Conservation (phyloP, 345 rosid species). For the Populus ilicifolia region DNA sequence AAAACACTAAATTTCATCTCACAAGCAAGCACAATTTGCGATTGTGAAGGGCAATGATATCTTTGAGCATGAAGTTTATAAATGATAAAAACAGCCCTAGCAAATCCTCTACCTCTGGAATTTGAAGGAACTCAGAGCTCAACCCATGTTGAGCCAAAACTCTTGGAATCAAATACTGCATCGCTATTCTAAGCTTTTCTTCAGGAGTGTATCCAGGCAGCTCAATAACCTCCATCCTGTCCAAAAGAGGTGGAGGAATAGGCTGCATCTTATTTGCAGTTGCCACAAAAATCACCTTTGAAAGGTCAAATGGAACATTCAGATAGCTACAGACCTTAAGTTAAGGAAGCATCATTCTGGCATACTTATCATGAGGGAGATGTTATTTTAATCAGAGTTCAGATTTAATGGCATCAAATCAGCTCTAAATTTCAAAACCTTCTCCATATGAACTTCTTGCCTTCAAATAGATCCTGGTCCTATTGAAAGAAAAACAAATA, state of each 20-base stretch:
- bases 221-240: constrained; percentile 98
- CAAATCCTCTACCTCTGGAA: constrained; percentile 71
- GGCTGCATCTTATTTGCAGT: constrained; percentile 94
- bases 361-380: constrained; percentile 3
- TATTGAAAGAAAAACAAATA: neutral
- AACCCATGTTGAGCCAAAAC: constrained; percentile 95
- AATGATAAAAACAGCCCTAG: neutral
- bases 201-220: constrained; percentile 95
- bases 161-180: constrained; percentile 89
- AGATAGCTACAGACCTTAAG: constrained; percentile 59
- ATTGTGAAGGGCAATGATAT: neutral
- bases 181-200: constrained; percentile 91
- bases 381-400: neutral
- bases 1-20: neutral
- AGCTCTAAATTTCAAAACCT: constrained; percentile 5
- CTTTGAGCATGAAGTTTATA: neutral
- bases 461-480: neutral
- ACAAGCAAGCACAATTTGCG: neutral
- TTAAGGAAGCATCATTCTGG: constrained; percentile 47
- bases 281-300: constrained; percentile 90
- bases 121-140: constrained; percentile 77
- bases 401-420: constrained; percentile 7
- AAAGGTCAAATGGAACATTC: constrained; percentile 96
- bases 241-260: constrained; percentile 91
- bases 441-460: constrained; percentile 6